phyloP scores from a whole-genome alignment of 768 basidiomycete species.

The Calocybe indica region DNA sequence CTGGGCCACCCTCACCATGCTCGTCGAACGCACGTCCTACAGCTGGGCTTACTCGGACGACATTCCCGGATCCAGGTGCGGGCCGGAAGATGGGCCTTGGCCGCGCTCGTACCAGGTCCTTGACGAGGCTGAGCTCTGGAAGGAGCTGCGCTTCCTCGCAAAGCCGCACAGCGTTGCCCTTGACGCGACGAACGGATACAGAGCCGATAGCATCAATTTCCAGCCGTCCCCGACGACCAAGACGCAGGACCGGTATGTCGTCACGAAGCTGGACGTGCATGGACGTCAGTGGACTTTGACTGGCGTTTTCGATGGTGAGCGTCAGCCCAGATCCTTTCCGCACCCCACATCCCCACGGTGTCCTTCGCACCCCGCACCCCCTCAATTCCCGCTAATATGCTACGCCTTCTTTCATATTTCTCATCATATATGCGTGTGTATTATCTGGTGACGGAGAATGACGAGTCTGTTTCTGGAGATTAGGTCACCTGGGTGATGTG shows the following conservation, averaged over 20 bases:
- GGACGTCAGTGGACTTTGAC: conserved; percentile 60
- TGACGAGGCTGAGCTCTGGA: conserved; percentile 45
- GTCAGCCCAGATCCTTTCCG: no score
- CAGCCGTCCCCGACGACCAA: conserved; percentile 49
- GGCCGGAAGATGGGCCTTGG: conserved; percentile 62
- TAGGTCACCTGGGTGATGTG: conserved; percentile 65
- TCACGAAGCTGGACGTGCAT: conserved; percentile 48
- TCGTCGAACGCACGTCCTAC: conserved; percentile 29
- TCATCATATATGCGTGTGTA: no score
- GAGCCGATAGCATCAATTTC: conserved; percentile 61
- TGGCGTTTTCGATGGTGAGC: conserved; percentile 65
- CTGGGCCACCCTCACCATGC: conserved; percentile 26
- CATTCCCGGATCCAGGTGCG: conserved; percentile 56
- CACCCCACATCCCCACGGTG: no score
- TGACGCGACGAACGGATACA: conserved; percentile 23
- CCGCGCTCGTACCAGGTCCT: conserved; percentile 53
- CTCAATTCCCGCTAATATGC: neutral
- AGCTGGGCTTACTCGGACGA: conserved; percentile 52
- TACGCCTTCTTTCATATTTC: no score
- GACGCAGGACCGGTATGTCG: conserved; percentile 62
- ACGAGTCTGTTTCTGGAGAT: neutral
- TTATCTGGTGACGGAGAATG: neutral
- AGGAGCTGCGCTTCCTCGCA: conserved; percentile 42
- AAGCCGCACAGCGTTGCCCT: conserved; percentile 42
- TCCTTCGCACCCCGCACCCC: neutral